Percentiles rank a stretch among this genome's conserved stretches.
Conservation (phyloP, 1,284 basidiomycete genomes). For the Moesziomyces sp. region DNA sequence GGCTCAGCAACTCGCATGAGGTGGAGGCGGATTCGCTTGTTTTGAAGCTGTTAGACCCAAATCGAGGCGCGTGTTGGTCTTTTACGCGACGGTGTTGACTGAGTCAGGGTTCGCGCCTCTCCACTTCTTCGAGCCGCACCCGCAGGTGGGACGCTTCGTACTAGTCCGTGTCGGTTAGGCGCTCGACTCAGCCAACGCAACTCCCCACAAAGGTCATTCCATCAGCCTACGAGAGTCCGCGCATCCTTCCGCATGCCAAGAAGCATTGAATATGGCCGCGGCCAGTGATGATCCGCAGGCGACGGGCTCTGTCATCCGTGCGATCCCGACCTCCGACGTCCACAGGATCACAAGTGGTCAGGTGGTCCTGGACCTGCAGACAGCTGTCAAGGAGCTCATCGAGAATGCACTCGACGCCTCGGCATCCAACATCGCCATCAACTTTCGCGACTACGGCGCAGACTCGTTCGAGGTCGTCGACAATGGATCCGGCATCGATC, state of each 20-base stretch:
- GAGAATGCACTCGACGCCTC: slow-evolving; percentile 96
- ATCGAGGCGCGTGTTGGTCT: slow-evolving; percentile 23
- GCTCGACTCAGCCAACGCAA: no score
- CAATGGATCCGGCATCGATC: slow-evolving; percentile 87
- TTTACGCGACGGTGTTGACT: slow-evolving; percentile 24
- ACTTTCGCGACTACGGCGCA: slow-evolving; percentile 88
- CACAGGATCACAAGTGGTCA: slow-evolving; percentile 83
- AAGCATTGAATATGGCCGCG: not conserved
- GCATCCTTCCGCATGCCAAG: no score
- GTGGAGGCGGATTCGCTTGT: not conserved
- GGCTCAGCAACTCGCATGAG: not conserved
- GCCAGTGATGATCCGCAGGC: not conserved
- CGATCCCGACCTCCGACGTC: slow-evolving; percentile 54
- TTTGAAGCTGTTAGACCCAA: slow-evolving; percentile 2
- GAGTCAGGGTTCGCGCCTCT: no score
- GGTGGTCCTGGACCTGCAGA: slow-evolving; percentile 92
- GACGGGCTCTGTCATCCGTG: slow-evolving; percentile 30
- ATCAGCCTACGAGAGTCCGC: no score
- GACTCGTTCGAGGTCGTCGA: slow-evolving; percentile 90
- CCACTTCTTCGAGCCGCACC: no score
- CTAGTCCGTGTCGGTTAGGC: no score
- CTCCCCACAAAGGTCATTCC: no score
- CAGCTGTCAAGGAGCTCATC: slow-evolving; percentile 91
- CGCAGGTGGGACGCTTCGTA: no score
- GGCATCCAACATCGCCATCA: slow-evolving; percentile 85